Evolutionary conservation across 306 rosid genomes (phyloP), one percentile per base, ranked within the genome.

Genomic region (Casuarina cunninghamiana): DNA sequence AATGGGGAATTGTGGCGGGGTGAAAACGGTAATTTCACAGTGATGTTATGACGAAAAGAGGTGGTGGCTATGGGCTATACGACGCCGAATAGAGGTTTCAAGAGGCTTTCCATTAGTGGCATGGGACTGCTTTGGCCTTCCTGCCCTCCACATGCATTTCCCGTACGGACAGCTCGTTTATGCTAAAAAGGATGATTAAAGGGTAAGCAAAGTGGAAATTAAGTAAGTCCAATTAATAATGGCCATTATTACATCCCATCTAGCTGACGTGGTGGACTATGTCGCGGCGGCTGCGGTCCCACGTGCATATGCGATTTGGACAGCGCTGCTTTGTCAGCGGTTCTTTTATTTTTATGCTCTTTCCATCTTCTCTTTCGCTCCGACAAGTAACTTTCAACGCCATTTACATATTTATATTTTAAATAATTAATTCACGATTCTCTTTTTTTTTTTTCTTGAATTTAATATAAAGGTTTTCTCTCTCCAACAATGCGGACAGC

Each of bases 231-330:
- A 67, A 67, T 67, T 67, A 38, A 63, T 63, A 37, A 67, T 15
- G 8, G n/a, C 71, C 3, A 21, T 8, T 21, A 10, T 49, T 19
- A 55, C 13, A 55, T 5, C 41, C 16, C 8, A 41, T 39, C 35
- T 5, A 16, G 74, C 12, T 81, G 84, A 61, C 35, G 60, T 75
- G 77, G 84, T 3, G 7, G 13, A 12, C 15, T 0, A 39, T 62
- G 84, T 70, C 84, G 77, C 84, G 77, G 74, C 77, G 73, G 81
- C 84, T 50, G 12, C 9, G 50, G 49, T 17, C 71, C 69, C 71
- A 67, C 50, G 71, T 42, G 71, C 72, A 51, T 71, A 32, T 51
- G 21, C 16, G 76, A 69, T 62, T 46, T 38, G 38, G 79, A 80
- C 78, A 63, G 16, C 78, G 42, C 78, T 53, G 39, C 21, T 61